Evolutionary conservation across 495 filamentous ascomycete genomes (phyloP), one percentile per base, ranked within the genome.

Genomic region (Trichocladium antarcticum): DNA sequence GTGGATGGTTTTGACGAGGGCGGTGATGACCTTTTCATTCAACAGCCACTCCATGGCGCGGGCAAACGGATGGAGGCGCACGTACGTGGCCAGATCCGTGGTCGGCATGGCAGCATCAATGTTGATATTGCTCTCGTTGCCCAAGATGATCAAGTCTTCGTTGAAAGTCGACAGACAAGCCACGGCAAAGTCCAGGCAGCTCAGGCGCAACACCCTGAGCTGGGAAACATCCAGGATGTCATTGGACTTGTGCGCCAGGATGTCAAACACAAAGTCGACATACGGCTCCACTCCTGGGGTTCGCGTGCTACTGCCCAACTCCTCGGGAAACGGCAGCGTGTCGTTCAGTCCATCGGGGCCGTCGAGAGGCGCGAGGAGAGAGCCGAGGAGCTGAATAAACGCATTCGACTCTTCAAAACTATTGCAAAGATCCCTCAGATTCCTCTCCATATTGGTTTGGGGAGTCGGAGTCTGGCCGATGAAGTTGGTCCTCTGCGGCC

Each of bases 1-100:
- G 45, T 86, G 79, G 32, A 88, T 78, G 11, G 81, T 78, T 42
- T 79, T 72, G 59, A 95, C 88, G 12, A 99, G 64, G 17, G 80
- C 78, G 52, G 74, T 74, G 46, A 95, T 75, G 20, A 95, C 87
- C 53, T 85, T 87, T 54, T 92, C 86, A 56, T 94, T 95, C 61
- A 94, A 95, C 63, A 97, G 74, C 86, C 93, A 97, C 62, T 97
- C 93, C 80, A 95, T 92, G 19, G 89, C 85, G 32, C 92, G 79
- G 16, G 84, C 80, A 56, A 95, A 96, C 8, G 92, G 88, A 67
- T 99, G 92, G 20, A 95, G 74, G 6, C 80, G 77, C 47, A 87
- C 76, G 56, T 99, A 99, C 14, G 73, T 72, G 39, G 78, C 72
- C 21, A 97, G 66, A 16, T 80, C 82, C 3, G 81, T 82, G 27